Base-by-base conservation (phyloP, 2,329 filamentous ascomycete species). In the Fusarium camptoceras region DNA sequence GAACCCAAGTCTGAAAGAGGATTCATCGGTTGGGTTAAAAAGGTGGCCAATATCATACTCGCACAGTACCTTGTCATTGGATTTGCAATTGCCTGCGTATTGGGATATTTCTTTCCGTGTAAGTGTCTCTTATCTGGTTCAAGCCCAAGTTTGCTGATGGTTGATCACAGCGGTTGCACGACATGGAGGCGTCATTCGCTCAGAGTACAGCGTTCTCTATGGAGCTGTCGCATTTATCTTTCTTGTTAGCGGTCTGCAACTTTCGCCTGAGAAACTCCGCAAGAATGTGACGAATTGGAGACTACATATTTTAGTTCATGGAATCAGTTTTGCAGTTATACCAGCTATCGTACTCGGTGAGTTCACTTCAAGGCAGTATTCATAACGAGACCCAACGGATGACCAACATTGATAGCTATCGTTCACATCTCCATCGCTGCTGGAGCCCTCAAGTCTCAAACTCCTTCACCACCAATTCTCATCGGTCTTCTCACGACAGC, bases 161-260 rank as follows among this genome's bases (percentile, higher is more conserved):
- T 27, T n/a, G 10, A 46, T 34, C 30, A 20, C 24, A 84, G 83
- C 83, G 49, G 82, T 87, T 59, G 85, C 85, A 43, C 81, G 82
- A 20, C 80, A 81, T 51, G 83, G 84, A 37, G 84, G 85, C 9
- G 75, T 79, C 47, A 85, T 83, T 78, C 87, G 78, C 79, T 89
- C 79, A 73, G 87, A 81, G 79, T 87, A 80, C 81, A 88, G 74
- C 81, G 87, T 92, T 56, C 83, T 92, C 30, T 93, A 93, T 76
- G 89, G 90, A 31, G 88, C 86, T 22, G 89, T 93, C 30, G 88
- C 85, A 20, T 79, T 92, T 73, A 91, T 93, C 72, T 93, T 93
- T 77, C 82, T 93, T 59, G 84, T 92, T 70, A 92, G 90, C 58
- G 91, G 91, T 6, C 84, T 92, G 72, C 91, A 91, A 54, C 86